Base-by-base conservation (phyloP, 371 early-diverging fungal species). In the Saksenaea vasiformis region DNA sequence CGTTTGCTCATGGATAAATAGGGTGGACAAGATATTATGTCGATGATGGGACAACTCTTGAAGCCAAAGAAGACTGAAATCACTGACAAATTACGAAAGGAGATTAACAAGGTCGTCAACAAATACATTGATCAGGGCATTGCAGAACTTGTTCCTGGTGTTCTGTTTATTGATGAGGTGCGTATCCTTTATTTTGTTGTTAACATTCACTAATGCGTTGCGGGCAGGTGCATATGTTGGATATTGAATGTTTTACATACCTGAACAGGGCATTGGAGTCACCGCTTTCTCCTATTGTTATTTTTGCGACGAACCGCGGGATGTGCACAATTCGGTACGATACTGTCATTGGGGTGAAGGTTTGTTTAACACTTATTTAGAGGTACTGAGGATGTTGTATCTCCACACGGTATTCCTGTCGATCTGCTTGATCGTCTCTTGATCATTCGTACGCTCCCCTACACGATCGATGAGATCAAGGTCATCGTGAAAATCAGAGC, bases 21-120 rank as follows among this genome's bases (percentile, higher is more conserved):
- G 83, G 96, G 98, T 43, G 94, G 97, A 15, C 93, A 96, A 80
- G 99, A 98, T 73, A 94, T 98, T 61, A 91, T 98, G 83, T 95
- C 97, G 24, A 91, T 98, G 91, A 95, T 98, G 95, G 92, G 95
- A 59, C 96, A 96, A 77, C 75, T 98, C 59, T 87, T 95, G 84
- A 97, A 97, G 84, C 98, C 97, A 4, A 95, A 95, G 73, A 97
- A 97, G 85, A 97, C 98, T 1, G 99, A 99, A 77, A 98, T 99
- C 69, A 96, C 96, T 0, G 95, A 95, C 66, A 99, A 99, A 75
- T 84, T 98, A 69, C 86, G 99, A 70, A 90, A 93, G 74, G 98
- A 98, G 72, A 96, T 99, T 82, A 98, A 99, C 91, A 96, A 96
- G 74, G 97, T 96, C 8, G 98, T 99, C 64, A 96, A 97, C 87